Evolutionary conservation across 345 rosid species (phyloP).

Genomic region (Eucalyptus rudis): DNA sequence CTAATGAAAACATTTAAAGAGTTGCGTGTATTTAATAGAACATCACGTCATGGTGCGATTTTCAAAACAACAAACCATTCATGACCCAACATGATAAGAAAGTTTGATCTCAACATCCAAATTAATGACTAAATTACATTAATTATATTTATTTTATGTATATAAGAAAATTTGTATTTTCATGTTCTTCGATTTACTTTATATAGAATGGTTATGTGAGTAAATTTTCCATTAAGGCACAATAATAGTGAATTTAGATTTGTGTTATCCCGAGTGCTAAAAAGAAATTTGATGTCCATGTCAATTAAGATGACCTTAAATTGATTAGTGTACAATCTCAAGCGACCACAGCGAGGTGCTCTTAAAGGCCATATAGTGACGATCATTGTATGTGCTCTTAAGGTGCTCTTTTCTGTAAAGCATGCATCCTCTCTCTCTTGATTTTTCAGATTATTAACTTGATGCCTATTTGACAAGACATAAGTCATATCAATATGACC

Average conservation of each 20-base stretch:
- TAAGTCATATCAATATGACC: not conserved
- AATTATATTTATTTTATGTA: no score
- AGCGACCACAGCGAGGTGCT: fast-evolving
- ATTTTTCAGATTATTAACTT: no score
- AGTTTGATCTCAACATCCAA: not conserved
- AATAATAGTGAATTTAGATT: not conserved
- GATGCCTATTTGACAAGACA: not conserved
- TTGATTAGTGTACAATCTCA: no score
- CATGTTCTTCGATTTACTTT: no score
- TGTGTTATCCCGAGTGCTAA: no score
- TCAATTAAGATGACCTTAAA: no score
- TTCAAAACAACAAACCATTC: no score
- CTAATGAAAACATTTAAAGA: not conserved
- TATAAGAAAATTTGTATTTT: no score
- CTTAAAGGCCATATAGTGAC: fast-evolving
- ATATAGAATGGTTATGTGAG: not conserved
- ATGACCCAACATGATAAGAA: no score
- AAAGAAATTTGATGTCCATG: fast-evolving
- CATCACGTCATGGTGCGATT: not conserved
- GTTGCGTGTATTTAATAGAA: not conserved
- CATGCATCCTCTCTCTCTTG: not conserved
- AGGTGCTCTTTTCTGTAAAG: no score
- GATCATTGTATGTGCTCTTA: not conserved
- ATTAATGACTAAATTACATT: not conserved
- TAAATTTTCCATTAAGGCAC: not conserved